Evolutionary conservation across 2,329 filamentous ascomycete species (phyloP).

Genomic region (Monosporascus sp.): DNA sequence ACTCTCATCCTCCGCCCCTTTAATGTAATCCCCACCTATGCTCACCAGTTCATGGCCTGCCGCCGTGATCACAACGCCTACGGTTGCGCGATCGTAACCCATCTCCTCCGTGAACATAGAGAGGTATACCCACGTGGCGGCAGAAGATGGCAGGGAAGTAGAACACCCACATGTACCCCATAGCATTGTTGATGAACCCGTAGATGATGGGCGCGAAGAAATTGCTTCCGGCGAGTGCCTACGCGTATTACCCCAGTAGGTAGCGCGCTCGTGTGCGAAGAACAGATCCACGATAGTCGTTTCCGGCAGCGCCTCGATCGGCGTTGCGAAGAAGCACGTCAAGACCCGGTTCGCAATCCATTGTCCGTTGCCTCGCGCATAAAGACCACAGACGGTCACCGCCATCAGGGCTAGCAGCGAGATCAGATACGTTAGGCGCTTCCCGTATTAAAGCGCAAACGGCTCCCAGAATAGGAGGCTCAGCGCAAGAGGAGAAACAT

Average conservation of each 20-base stretch:
- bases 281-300: no score
- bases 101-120: constrained; percentile 53
- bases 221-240: constrained; percentile 19
- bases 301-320: constrained; percentile 16
- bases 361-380: constrained; percentile 5
- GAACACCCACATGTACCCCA: constrained; percentile 27
- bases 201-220: constrained; percentile 26
- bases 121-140: constrained; percentile 22
- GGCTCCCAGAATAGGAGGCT: constrained; percentile 29
- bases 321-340: constrained; percentile 17
- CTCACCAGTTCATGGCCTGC: not conserved
- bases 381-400: constrained; percentile 8
- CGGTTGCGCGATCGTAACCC: constrained; percentile 32
- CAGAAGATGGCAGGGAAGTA: constrained; percentile 27
- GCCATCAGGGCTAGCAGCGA: constrained; percentile 14
- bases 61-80: constrained; percentile 1
- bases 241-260: constrained; percentile 24
- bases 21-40: not conserved
- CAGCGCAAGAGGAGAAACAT: constrained; percentile 29
- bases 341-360: constrained; percentile 21
- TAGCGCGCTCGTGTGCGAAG: no score
- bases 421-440: constrained; percentile 25
- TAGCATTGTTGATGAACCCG: constrained; percentile 27
- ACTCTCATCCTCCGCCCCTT: no score
- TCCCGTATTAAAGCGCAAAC: constrained; percentile 26